phyloP scores from a whole-genome alignment of 2,329 filamentous ascomycete species.

The Hypocrella siamensis region DNA sequence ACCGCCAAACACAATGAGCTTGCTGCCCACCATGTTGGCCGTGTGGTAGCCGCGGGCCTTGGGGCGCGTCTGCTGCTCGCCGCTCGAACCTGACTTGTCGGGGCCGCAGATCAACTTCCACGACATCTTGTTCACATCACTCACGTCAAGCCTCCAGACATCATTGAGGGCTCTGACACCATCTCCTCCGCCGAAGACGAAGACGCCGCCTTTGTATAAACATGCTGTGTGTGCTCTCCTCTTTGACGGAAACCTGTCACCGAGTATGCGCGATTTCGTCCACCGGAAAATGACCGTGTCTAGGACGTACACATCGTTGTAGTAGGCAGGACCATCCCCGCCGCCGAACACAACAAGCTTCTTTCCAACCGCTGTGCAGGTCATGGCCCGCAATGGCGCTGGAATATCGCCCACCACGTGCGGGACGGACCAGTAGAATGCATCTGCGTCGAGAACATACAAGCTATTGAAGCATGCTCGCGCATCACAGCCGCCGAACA shows the following conservation, averaged over 20 bases:
- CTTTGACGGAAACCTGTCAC: slow-evolving; percentile 42
- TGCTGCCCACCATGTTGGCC: slow-evolving; percentile 56
- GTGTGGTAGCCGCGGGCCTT: slow-evolving; percentile 56
- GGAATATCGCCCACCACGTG: slow-evolving; percentile 49
- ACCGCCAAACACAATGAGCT: slow-evolving; percentile 56
- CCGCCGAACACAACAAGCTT: slow-evolving; percentile 56
- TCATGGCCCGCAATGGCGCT: slow-evolving; percentile 53
- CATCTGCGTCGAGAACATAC: slow-evolving; percentile 53
- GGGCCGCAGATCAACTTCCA: slow-evolving; percentile 48
- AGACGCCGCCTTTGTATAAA: slow-evolving; percentile 54
- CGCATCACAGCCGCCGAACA: slow-evolving; percentile 55
- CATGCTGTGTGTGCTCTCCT: slow-evolving; percentile 56
- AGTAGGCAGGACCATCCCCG: slow-evolving; percentile 54
- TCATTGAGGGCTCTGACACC: slow-evolving; percentile 56
- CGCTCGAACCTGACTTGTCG: slow-evolving; percentile 15
- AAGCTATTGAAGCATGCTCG: slow-evolving; percentile 53
- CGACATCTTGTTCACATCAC: slow-evolving; percentile 49
- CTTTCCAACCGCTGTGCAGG: slow-evolving; percentile 54
- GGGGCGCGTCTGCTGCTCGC: slow-evolving; percentile 28
- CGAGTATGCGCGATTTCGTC: slow-evolving; percentile 43
- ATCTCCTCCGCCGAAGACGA: slow-evolving; percentile 57
- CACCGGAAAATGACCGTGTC: slow-evolving; percentile 55
- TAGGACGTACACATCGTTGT: slow-evolving; percentile 58
- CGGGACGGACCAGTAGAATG: slow-evolving; percentile 55
- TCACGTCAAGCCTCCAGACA: slow-evolving; percentile 57